phyloP scores from a whole-genome alignment of 2,329 filamentous ascomycete species.

The Apiospora kogelbergensis region DNA sequence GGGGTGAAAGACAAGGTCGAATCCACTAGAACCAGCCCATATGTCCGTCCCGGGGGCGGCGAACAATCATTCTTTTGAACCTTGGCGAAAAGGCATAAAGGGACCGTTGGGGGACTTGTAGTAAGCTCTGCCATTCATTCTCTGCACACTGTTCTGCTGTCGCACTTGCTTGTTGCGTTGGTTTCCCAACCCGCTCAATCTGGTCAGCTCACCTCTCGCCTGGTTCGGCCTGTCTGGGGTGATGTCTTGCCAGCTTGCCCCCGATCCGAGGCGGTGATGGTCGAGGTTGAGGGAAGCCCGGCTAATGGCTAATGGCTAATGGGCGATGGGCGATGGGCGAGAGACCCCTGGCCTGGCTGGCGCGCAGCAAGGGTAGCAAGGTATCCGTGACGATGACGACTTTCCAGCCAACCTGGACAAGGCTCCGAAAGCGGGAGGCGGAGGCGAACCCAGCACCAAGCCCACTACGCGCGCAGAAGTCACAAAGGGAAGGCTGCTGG shows the following conservation, averaged over 20 bases:
- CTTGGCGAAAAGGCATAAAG: neutral
- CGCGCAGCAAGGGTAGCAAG: neutral
- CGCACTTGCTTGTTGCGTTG: neutral
- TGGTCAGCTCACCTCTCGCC: neutral
- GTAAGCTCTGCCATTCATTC: neutral
- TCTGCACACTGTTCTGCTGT: neutral
- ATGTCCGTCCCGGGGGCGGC: slow-evolving; percentile 3
- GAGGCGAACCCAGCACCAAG: slow-evolving; percentile 23
- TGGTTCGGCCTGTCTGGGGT: slow-evolving; percentile 1
- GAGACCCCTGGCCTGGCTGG: slow-evolving; percentile 10
- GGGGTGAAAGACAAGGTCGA: neutral
- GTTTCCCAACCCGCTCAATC: neutral
- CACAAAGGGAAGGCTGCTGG: neutral
- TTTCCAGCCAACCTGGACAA: slow-evolving; percentile 19
- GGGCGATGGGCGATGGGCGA: too few species aligned
- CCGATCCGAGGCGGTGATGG: neutral
- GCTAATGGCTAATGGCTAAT: neutral
- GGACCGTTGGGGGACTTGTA: neutral
- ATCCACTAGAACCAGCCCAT: slow-evolving; percentile 7
- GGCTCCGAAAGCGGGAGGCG: slow-evolving; percentile 35
- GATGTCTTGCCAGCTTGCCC: slow-evolving; percentile 4
- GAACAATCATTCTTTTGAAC: neutral
- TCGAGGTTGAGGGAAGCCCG: neutral
- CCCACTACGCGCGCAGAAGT: slow-evolving; percentile 6
- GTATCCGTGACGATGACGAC: slow-evolving; percentile 24